Conservation (phyloP, 1,139 yeast genomes). For the Yamadazyma conglobata region DNA sequence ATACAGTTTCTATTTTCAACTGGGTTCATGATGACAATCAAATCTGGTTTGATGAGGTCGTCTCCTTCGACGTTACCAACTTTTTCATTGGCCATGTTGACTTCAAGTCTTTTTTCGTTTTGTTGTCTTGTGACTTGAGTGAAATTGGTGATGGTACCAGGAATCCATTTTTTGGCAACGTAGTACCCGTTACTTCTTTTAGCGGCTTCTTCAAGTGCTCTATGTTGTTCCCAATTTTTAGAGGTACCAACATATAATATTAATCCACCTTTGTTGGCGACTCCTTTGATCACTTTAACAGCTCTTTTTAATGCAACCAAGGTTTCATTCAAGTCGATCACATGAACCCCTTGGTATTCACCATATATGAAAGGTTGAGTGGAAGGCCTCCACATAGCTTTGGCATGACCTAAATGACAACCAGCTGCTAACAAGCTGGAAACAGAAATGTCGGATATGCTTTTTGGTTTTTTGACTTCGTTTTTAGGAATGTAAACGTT, state of each 20-base stretch:
- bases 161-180: constrained; percentile 86
- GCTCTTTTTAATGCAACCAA: constrained; percentile 74
- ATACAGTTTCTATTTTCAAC: constrained; percentile 80
- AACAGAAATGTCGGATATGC: constrained; percentile 56
- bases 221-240: constrained; percentile 62
- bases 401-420: constrained; percentile 90
- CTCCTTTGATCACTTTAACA: constrained; percentile 71
- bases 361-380: constrained; percentile 89
- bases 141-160: constrained; percentile 90
- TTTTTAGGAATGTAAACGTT: constrained; percentile 69
- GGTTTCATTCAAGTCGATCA: constrained; percentile 86
- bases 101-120: constrained; percentile 50
- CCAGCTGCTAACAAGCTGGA: constrained; percentile 84
- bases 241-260: constrained; percentile 83
- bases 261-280: constrained; percentile 81
- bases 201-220: constrained; percentile 78
- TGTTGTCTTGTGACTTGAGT: constrained; percentile 69
- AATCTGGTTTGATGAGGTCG: constrained; percentile 74
- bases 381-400: constrained; percentile 73
- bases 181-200: constrained; percentile 73
- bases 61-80: constrained; percentile 56
- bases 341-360: constrained; percentile 80
- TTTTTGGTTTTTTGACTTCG: constrained; percentile 58
- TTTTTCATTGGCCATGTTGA: constrained; percentile 40
- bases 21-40: constrained; percentile 84